Percentiles rank a stretch among this genome's conserved stretches.
Conservation (phyloP, 2,329 filamentous ascomycete species). For the Fusarium pseudograminearum region DNA sequence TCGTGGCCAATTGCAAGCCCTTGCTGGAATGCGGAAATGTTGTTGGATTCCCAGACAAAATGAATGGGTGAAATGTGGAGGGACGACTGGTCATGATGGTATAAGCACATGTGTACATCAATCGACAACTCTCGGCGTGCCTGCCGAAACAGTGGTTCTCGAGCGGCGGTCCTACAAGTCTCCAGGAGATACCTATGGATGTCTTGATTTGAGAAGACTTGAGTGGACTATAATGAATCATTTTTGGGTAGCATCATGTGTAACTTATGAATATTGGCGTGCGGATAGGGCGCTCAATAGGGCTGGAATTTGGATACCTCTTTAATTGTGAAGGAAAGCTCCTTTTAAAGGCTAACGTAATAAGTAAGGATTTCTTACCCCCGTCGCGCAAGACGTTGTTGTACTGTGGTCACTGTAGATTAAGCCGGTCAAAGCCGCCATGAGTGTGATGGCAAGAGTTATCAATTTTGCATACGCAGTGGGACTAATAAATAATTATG, state of each 20-base stretch:
- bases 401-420: not conserved
- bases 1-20: not conserved
- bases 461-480: not conserved
- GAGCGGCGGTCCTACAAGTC: not conserved
- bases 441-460: not conserved
- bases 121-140: not conserved
- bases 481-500: not conserved
- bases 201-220: not conserved
- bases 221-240: not conserved
- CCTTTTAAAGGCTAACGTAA: not conserved
- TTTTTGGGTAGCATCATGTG: not conserved
- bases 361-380: not conserved
- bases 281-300: not conserved
- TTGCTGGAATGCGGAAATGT: too few species aligned
- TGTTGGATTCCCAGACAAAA: not conserved
- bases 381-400: not conserved
- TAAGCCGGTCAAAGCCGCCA: conserved; percentile 17
- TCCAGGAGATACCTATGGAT: not conserved
- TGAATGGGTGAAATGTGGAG: not conserved
- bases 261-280: not conserved
- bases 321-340: not conserved
- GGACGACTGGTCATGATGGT: not conserved
- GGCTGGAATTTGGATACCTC: not conserved
- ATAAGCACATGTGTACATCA: not conserved
- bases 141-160: not conserved